These are phyloP conservation scores for Plenodomus biglobosus DNA, from an alignment of 2,329 filamentous ascomycete species.

Conservation along the genomic window DNA sequence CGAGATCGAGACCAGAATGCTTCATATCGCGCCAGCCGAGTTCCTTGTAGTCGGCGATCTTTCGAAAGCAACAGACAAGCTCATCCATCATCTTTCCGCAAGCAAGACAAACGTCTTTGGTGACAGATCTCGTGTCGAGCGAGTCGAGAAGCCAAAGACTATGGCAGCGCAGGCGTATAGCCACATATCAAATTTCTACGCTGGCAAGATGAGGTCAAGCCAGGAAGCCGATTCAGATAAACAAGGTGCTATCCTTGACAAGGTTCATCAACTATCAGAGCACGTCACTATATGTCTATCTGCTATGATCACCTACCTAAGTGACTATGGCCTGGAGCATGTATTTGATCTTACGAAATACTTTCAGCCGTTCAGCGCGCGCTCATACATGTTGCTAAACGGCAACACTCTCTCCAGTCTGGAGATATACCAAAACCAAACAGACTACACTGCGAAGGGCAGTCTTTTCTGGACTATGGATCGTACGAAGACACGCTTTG, in stretches of 20 bases:
- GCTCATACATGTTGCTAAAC: conserved; percentile 94
- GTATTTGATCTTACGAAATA: conserved; percentile 96
- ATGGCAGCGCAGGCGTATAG: conserved; percentile 83
- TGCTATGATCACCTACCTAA: conserved; percentile 91
- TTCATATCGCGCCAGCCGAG: conserved; percentile 95
- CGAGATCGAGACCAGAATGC: conserved; percentile 90
- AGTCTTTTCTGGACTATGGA: conserved; percentile 96
- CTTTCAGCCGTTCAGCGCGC: conserved; percentile 91
- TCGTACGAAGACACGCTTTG: conserved; percentile 87
- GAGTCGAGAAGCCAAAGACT: conserved; percentile 73
- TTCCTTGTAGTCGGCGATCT: conserved; percentile 90
- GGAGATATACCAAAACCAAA: conserved; percentile 94
- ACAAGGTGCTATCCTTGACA: conserved; percentile 69
- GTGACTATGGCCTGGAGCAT: conserved; percentile 90
- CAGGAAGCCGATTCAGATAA: conserved; percentile 35
- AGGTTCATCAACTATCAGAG: conserved; percentile 81
- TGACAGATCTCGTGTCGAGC: conserved; percentile 83
- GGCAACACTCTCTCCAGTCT: conserved; percentile 92
- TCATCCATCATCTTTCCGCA: conserved; percentile 84
- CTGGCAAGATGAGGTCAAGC: conserved; percentile 70
- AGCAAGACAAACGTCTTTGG: conserved; percentile 89
- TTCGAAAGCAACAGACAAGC: conserved; percentile 87
- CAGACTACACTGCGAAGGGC: conserved; percentile 79
- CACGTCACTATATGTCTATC: conserved; percentile 89
- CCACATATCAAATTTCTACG: conserved; percentile 91